Conservation (phyloP, 176 grass and related monocot genomes). For the Phragmites australis region DNA sequence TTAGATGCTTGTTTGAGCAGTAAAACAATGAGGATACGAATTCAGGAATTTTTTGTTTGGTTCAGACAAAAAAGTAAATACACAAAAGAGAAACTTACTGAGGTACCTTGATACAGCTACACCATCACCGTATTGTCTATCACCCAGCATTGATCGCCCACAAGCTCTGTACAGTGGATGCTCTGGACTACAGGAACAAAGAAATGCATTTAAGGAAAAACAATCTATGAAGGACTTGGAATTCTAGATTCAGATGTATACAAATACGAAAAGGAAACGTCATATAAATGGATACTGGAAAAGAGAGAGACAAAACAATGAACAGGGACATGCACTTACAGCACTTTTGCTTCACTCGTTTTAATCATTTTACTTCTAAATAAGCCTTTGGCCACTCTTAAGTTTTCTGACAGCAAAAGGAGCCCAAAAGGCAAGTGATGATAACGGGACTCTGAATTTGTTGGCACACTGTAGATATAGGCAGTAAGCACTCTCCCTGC, state of each 20-base stretch:
- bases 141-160: constrained; percentile 78
- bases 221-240: constrained; percentile 20
- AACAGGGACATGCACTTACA: constrained; percentile 20
- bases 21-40: constrained; percentile 25
- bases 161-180: constrained; percentile 68
- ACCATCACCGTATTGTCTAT: constrained; percentile 64
- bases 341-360: not conserved
- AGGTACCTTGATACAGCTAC: constrained; percentile 94
- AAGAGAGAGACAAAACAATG: not conserved
- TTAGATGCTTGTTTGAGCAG: not conserved
- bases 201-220: constrained; percentile 29
- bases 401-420: not conserved
- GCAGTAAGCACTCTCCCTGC: not conserved
- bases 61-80: constrained; percentile 29
- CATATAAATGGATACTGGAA: not conserved
- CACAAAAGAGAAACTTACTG: constrained; percentile 68
- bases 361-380: not conserved
- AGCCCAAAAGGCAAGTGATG: not conserved
- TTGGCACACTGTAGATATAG: not conserved
- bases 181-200: constrained; percentile 75
- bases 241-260: constrained; percentile 8
- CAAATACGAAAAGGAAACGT: not conserved
- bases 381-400: constrained; percentile 1
- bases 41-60: constrained; percentile 31
- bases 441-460: not conserved